A percentile compares a stretch with the other conserved stretches of the same genome.
Evolutionary conservation across 1,139 yeast species (phyloP).

Genomic region (Geotrichum cucujoidarum): DNA sequence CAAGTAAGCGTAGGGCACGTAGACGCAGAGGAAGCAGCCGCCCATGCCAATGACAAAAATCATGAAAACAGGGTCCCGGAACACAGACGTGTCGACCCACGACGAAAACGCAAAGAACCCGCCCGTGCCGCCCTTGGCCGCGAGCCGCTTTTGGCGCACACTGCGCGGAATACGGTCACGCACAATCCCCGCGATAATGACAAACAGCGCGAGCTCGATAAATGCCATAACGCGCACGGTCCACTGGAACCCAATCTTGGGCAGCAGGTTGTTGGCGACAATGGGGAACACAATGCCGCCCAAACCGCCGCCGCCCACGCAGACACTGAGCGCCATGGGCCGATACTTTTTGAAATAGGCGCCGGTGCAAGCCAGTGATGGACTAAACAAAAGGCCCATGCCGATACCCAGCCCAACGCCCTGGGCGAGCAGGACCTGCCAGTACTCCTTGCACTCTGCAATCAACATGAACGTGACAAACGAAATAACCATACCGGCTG

Average conservation of each 20-base stretch:
- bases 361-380: slow-evolving; percentile 8
- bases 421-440: slow-evolving; percentile 50
- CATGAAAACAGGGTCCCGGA: slow-evolving; percentile 16
- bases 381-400: slow-evolving; percentile 14
- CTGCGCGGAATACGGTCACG: slow-evolving; percentile 10
- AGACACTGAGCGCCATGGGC: slow-evolving; percentile 50
- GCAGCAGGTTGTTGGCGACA: slow-evolving; percentile 35
- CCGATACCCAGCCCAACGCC: slow-evolving; percentile 50
- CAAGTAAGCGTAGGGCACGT: slow-evolving; percentile 15
- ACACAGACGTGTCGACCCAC: slow-evolving; percentile 16
- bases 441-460: slow-evolving; percentile 44
- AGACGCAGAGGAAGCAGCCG: slow-evolving; percentile 15
- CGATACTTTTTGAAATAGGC: slow-evolving; percentile 42
- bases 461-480: slow-evolving; percentile 46
- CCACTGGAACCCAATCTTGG: slow-evolving; percentile 45
- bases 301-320: slow-evolving; percentile 53
- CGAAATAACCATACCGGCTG: slow-evolving; percentile 46
- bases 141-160: slow-evolving; percentile 8
- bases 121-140: neutral
- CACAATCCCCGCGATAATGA: slow-evolving; percentile 1
- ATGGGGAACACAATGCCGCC: slow-evolving; percentile 54
- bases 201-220: slow-evolving; percentile 2
- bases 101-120: slow-evolving; percentile 12
- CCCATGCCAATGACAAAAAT: slow-evolving; percentile 14
- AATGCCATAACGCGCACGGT: slow-evolving; percentile 42